Percentiles rank a stretch among this genome's conserved stretches.
Evolutionary conservation across 1,284 basidiomycete species (phyloP).

Genomic region (Ustilago xerochloae): DNA sequence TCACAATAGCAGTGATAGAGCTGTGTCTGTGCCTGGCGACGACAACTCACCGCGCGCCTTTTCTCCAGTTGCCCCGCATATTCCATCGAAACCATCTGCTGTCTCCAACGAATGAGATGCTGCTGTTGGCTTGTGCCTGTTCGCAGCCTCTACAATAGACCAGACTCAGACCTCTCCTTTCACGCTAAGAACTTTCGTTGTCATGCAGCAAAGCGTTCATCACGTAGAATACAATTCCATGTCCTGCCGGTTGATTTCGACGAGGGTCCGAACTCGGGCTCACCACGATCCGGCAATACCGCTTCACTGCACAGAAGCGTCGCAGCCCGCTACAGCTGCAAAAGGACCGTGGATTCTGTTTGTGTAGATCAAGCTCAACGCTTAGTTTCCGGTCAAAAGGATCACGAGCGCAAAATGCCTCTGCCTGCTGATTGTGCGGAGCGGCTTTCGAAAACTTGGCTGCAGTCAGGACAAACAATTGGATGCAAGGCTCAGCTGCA

Average conservation of each 20-base stretch:
- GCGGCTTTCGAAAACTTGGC: neutral
- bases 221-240: neutral
- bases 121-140: neutral
- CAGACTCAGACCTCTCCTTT: neutral
- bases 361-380: neutral
- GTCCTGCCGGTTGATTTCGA: neutral
- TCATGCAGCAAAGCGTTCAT: neutral
- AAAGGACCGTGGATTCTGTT: constrained; percentile 1
- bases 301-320: neutral
- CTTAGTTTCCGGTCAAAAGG: too few species aligned
- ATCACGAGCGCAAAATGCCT: too few species aligned
- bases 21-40: neutral
- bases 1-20: neutral
- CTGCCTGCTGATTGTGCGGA: neutral
- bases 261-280: neutral
- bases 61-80: constrained; percentile 2
- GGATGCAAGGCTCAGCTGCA: neutral
- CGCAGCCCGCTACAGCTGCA: constrained; percentile 2
- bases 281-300: too few species aligned
- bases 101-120: neutral
- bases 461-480: neutral
- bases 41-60: neutral
- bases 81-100: neutral
- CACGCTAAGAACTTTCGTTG: constrained; percentile 10
- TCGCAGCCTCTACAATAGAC: neutral